phyloP scores from a whole-genome alignment of 2,329 filamentous ascomycete genomes.

The Penicillium sp. region DNA sequence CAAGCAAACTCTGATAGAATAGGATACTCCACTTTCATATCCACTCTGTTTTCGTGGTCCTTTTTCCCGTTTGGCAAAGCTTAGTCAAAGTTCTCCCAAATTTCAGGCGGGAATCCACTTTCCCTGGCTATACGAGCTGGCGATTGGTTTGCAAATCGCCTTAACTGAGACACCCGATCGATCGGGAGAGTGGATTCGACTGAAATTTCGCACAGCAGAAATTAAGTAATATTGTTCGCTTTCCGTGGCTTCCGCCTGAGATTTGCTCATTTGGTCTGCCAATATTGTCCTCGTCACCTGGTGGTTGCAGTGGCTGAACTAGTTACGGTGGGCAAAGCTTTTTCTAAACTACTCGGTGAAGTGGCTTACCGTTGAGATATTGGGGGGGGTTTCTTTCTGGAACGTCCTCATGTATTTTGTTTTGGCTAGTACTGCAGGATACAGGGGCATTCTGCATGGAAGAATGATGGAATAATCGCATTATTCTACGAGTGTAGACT shows the following conservation, averaged over 20 bases:
- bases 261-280: background rate
- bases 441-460: background rate
- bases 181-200: slow-evolving; percentile 7
- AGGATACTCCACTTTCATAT: background rate
- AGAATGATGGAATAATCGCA: background rate
- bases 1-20: background rate
- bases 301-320: background rate
- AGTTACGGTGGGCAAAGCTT: background rate
- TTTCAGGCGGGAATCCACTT: background rate
- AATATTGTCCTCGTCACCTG: background rate
- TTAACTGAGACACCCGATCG: slow-evolving; percentile 16
- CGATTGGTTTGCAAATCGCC: slow-evolving; percentile 4
- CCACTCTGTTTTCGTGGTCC: background rate
- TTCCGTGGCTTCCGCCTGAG: slow-evolving; percentile 5
- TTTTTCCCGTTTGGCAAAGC: background rate
- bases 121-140: background rate
- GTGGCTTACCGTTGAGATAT: background rate
- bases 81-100: background rate
- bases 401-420: background rate
- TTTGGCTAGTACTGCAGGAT: background rate
- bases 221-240: background rate
- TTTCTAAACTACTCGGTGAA: background rate
- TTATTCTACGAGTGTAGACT: no score
- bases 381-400: background rate
- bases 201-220: slow-evolving; percentile 8